phyloP scores from a whole-genome alignment of 768 basidiomycete genomes.

The Psilocybe cubensis region DNA sequence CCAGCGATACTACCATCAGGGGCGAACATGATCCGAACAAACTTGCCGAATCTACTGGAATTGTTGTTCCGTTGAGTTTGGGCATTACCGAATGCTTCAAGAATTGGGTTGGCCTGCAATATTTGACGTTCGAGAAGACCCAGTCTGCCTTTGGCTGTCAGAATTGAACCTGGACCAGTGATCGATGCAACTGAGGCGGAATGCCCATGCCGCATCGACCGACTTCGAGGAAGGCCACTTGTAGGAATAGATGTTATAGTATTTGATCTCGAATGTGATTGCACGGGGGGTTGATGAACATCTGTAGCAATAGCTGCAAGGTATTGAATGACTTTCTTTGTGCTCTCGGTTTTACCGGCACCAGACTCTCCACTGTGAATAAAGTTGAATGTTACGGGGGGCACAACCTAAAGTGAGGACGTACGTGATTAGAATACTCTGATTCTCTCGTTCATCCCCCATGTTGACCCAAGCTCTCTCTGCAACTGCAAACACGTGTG shows the following conservation, averaged over 20 bases:
- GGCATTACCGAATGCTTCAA: conserved; percentile 98
- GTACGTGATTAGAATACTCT: conserved; percentile 97
- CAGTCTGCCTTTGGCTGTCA: conserved; percentile 72
- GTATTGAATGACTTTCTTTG: conserved; percentile 99
- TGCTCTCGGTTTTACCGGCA: conserved; percentile 98
- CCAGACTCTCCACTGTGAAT: conserved; percentile 89
- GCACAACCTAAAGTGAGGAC: conserved; percentile 26
- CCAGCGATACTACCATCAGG: conserved; percentile 94
- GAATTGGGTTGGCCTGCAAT: conserved; percentile 94
- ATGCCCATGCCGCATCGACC: conserved; percentile 57
- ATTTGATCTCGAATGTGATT: conserved; percentile 70
- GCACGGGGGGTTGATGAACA: conserved; percentile 53
- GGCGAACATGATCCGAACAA: conserved; percentile 93
- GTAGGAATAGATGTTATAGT: conserved; percentile 66
- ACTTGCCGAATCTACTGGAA: conserved; percentile 98
- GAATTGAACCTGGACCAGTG: conserved; percentile 43
- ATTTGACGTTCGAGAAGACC: conserved; percentile 96
- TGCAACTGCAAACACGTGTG: conserved; percentile 96
- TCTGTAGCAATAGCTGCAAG: conserved; percentile 96
- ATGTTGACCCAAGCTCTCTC: conserved; percentile 99
- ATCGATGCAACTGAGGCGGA: conserved; percentile 45
- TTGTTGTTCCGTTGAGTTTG: conserved; percentile 99
- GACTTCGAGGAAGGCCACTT: conserved; percentile 70
- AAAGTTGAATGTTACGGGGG: background rate
- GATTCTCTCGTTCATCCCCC: conserved; percentile 96